These are phyloP conservation scores for Talaromyces trachyspermus DNA, from an alignment of 495 filamentous ascomycete genomes.

Conservation along the genomic window DNA sequence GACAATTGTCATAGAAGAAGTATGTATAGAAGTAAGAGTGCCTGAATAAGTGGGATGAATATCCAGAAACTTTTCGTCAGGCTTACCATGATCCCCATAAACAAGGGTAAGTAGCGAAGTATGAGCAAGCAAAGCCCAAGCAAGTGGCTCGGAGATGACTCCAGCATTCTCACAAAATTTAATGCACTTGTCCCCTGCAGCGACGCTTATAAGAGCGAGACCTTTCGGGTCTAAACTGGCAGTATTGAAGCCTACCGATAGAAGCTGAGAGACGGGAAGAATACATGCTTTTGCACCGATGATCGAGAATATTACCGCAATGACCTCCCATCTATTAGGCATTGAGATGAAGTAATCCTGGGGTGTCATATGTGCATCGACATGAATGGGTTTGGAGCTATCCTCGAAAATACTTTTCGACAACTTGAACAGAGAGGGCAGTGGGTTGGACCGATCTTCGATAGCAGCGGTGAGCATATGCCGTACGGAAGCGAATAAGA, in stretches of 20 bases:
- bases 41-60: constrained; percentile 35
- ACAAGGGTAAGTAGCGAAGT: constrained; percentile 13
- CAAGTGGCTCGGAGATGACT: constrained; percentile 19
- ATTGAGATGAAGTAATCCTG: constrained; percentile 12
- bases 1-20: background rate
- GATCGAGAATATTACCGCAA: constrained; percentile 18
- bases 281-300: constrained; percentile 15
- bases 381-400: constrained; percentile 10
- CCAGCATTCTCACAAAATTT: constrained; percentile 23
- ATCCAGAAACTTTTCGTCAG: background rate
- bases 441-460: constrained; percentile 9
- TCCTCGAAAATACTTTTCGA: constrained; percentile 20
- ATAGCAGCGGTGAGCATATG: constrained; percentile 10
- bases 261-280: constrained; percentile 6
- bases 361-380: constrained; percentile 14
- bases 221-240: constrained; percentile 10
- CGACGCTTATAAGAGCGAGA: constrained; percentile 9
- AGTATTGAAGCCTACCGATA: constrained; percentile 3
- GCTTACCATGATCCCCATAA: constrained; percentile 21
- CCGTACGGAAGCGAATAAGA: constrained; percentile 13
- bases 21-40: constrained; percentile 19
- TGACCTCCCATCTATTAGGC: constrained; percentile 19
- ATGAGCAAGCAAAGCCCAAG: constrained; percentile 18
- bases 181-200: constrained; percentile 22
- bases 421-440: constrained; percentile 6